Conservation (phyloP, 176 grass and related monocot genomes). For the Chloris gayana region DNA sequence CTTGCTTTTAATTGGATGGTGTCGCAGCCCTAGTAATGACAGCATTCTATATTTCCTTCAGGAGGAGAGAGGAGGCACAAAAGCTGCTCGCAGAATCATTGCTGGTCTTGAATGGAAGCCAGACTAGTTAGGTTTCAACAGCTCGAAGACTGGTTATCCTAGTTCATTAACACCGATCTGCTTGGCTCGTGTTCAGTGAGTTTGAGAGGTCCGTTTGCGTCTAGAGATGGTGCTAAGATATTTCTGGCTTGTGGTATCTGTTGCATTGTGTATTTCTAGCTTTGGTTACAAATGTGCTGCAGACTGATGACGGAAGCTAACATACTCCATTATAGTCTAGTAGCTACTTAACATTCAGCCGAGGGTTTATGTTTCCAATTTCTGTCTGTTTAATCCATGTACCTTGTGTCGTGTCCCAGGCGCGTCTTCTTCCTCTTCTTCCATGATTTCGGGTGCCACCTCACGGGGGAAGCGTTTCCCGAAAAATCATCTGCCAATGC, state of each 20-base stretch:
- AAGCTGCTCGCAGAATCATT: conserved; percentile 76
- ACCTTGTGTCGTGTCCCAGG: too few relatives aligned
- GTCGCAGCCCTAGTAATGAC: conserved; percentile 7
- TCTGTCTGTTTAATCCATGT: too few relatives aligned
- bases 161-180: not conserved
- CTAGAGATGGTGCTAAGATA: not conserved
- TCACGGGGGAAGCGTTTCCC: too few relatives aligned
- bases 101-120: conserved; percentile 60
- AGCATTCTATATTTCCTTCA: conserved; percentile 35
- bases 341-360: too few relatives aligned
- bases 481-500: too few relatives aligned
- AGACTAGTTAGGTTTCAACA: conserved; percentile 16
- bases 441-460: too few relatives aligned
- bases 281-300: not conserved
- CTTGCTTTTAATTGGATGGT: not conserved
- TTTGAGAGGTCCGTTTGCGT: not conserved
- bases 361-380: too few relatives aligned
- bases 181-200: not conserved
- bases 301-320: too few relatives aligned
- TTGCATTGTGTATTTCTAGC: not conserved
- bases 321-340: too few relatives aligned
- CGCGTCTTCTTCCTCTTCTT: too few relatives aligned
- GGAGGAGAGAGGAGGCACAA: conserved; percentile 92
- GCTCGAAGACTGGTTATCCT: conserved; percentile 1
- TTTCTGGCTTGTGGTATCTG: conserved; percentile 4